phyloP scores from a whole-genome alignment of 140 eudicot genomes.

The Bidens hawaiensis region DNA sequence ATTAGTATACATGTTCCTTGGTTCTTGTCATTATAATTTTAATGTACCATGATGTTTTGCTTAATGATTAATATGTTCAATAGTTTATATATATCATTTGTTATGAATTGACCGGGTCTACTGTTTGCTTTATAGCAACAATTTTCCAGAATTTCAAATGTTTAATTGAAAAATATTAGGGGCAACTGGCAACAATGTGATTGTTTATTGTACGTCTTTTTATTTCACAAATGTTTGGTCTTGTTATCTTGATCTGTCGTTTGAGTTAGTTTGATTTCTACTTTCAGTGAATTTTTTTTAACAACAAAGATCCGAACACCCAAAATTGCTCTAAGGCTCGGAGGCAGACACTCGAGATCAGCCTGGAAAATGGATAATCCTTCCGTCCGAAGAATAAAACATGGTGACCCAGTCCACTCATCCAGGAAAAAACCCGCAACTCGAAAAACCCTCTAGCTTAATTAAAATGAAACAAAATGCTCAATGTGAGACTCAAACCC shows the following conservation, averaged over 20 bases:
- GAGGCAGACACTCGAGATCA: too few relatives aligned
- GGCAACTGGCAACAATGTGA: background rate
- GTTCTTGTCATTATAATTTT: slow-evolving; percentile 20
- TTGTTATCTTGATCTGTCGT: background rate
- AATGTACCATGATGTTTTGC: slow-evolving; percentile 19
- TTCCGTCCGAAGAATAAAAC: too few relatives aligned
- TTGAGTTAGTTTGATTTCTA: background rate
- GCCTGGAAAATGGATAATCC: too few relatives aligned
- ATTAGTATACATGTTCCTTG: slow-evolving; percentile 24
- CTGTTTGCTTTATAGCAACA: background rate
- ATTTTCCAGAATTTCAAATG: background rate
- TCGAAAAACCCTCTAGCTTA: too few relatives aligned
- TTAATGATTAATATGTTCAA: background rate
- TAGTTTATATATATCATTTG: background rate
- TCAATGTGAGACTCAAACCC: too few relatives aligned
- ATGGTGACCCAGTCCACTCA: too few relatives aligned
- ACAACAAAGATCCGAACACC: too few relatives aligned
- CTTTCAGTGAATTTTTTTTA: too few relatives aligned
- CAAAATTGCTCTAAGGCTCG: too few relatives aligned
- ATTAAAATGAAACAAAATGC: too few relatives aligned
- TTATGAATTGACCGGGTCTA: background rate
- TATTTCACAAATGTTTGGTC: background rate
- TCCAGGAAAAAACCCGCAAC: too few relatives aligned
- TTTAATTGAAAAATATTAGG: background rate
- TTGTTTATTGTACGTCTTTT: background rate